These are phyloP conservation scores for Penicillium sp. DNA, from an alignment of 2,329 filamentous ascomycete species.

Conservation along the genomic window DNA sequence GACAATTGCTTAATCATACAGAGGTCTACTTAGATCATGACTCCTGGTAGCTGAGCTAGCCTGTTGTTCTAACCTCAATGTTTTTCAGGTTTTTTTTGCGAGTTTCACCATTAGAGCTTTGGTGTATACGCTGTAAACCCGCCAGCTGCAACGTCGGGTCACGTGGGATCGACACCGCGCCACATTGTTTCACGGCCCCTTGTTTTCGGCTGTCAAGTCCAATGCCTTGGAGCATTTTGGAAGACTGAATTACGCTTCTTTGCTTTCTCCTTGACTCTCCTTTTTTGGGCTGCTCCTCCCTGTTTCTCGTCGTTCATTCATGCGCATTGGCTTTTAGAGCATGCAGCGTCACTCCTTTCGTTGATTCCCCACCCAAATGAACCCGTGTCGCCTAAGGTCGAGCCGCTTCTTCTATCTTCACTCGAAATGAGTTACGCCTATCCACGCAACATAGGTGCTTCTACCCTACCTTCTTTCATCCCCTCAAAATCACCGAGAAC, in stretches of 20 bases:
- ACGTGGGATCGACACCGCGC: not conserved
- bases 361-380: slow-evolving; percentile 16
- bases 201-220: not conserved
- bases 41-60: not conserved
- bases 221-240: not conserved
- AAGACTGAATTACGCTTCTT: not conserved
- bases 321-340: slow-evolving; percentile 3
- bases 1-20: not conserved
- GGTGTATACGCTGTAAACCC: not conserved
- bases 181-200: slow-evolving; percentile 6
- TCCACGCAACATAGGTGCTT: slow-evolving; percentile 24
- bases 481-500: slow-evolving; percentile 10
- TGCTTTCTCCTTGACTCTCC: slow-evolving; percentile 1
- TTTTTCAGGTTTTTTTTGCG: too few relatives aligned
- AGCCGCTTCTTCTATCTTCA: slow-evolving; percentile 6
- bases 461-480: slow-evolving; percentile 28
- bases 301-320: not conserved
- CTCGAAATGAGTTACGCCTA: slow-evolving; percentile 36
- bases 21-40: not conserved
- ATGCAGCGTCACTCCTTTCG: slow-evolving; percentile 22
- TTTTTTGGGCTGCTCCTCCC: not conserved
- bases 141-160: not conserved
- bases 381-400: slow-evolving; percentile 6
- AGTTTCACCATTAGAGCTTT: too few relatives aligned
- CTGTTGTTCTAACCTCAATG: too few relatives aligned